Conservation (phyloP, 176 grass and related monocot genomes). For the Themeda triandra region DNA sequence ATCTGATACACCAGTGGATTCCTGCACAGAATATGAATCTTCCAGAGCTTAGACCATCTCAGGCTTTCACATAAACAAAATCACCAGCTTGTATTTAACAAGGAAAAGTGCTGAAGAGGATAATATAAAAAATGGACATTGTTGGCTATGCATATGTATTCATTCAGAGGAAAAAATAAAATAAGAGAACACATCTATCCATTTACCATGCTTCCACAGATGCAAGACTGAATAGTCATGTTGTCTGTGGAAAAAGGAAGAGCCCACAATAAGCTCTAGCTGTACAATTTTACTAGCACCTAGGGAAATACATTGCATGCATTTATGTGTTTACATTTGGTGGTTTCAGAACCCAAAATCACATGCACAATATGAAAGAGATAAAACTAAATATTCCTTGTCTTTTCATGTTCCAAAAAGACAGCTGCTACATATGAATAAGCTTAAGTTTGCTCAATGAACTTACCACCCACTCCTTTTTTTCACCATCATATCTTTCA, state of each 20-base stretch:
- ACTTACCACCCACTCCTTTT: slow-evolving; percentile 98
- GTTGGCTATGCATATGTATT: neutral
- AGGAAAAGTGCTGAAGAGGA: neutral
- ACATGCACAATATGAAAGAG: neutral
- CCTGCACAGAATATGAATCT: slow-evolving; percentile 40
- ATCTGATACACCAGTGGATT: slow-evolving; percentile 74
- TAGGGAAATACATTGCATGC: neutral
- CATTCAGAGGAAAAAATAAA: neutral
- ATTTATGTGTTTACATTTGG: neutral
- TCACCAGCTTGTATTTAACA: neutral
- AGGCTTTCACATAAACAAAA: too few relatives aligned
- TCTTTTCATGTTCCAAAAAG: neutral
- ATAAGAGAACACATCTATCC: neutral
- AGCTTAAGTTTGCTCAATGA: neutral
- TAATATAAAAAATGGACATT: neutral
- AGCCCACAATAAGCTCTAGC: neutral
- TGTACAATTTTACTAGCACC: neutral
- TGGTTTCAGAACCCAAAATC: slow-evolving; percentile 3
- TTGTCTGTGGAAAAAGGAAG: neutral
- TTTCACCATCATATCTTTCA: slow-evolving; percentile 72
- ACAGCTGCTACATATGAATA: neutral
- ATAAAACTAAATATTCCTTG: slow-evolving; percentile 18
- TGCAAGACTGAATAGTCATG: neutral
- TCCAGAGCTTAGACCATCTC: neutral
- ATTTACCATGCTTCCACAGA: neutral